Conservation (phyloP, 225 moss, liverwort and hornwort genomes). For the Lunularia cruciata region DNA sequence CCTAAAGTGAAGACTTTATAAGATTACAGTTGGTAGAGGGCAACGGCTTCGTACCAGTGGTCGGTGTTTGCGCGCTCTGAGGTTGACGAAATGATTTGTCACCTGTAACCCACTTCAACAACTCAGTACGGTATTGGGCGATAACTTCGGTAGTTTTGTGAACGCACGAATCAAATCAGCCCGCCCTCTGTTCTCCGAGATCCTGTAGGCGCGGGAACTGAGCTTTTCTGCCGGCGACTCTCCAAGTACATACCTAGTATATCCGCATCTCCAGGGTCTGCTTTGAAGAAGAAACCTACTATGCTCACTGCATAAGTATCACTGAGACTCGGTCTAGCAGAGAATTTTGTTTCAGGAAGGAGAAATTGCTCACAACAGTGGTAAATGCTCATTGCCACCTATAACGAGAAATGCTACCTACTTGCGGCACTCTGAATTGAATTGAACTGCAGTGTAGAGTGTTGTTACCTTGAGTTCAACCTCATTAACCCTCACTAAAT, state of each 20-base stretch:
- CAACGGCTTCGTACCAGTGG: constrained; percentile 17
- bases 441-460: not conserved
- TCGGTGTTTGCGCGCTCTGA: constrained; percentile 24
- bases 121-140: constrained; percentile 1
- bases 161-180: constrained; percentile 9
- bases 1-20: not conserved
- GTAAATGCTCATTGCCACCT: not conserved
- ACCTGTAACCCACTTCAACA: constrained; percentile 21
- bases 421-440: not conserved
- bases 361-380: not conserved
- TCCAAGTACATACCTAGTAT: not conserved
- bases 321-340: too few relatives aligned
- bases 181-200: not conserved
- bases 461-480: too few relatives aligned
- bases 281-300: not conserved
- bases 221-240: not conserved
- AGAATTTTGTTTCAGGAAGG: too few relatives aligned
- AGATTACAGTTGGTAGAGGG: not conserved
- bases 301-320: too few relatives aligned
- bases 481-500: too few relatives aligned
- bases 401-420: not conserved
- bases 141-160: not conserved
- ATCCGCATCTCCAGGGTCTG: too few relatives aligned
- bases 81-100: constrained; percentile 25
- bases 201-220: not conserved